These are phyloP conservation scores for Boletus sp. DNA, from an alignment of 1,284 basidiomycete genomes.

Conservation along the genomic window DNA sequence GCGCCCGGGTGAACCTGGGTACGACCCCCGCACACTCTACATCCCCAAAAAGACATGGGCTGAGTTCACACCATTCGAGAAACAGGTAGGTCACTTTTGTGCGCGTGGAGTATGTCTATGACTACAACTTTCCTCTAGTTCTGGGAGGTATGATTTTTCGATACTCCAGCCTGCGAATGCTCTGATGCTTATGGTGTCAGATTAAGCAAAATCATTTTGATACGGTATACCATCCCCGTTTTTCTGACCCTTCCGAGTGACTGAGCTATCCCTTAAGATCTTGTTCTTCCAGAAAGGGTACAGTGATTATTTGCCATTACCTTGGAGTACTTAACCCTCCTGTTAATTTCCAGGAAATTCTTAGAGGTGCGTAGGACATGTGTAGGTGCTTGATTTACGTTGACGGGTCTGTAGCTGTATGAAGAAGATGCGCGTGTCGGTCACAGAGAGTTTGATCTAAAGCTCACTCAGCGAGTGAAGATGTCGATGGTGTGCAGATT, in stretches of 20 bases:
- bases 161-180: background rate
- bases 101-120: background rate
- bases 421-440: slow-evolving; percentile 92
- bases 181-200: slow-evolving; percentile 26
- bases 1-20: slow-evolving; percentile 79
- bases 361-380: slow-evolving; percentile 46
- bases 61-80: slow-evolving; percentile 93
- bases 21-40: slow-evolving; percentile 87
- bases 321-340: background rate
- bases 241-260: background rate
- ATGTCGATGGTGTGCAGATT: slow-evolving; percentile 85
- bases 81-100: slow-evolving; percentile 52
- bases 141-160: slow-evolving; percentile 65
- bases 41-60: slow-evolving; percentile 81
- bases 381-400: background rate
- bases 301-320: slow-evolving; percentile 23
- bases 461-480: slow-evolving; percentile 88
- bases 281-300: slow-evolving; percentile 98
- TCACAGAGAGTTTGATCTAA: slow-evolving; percentile 89
- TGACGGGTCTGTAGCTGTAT: slow-evolving; percentile 62
- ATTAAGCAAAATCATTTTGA: slow-evolving; percentile 96
- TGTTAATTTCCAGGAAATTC: slow-evolving; percentile 50
- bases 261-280: slow-evolving; percentile 45
- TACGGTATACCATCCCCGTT: slow-evolving; percentile 46
- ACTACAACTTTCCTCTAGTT: slow-evolving; percentile 51